A percentile compares a stretch with the other conserved stretches of the same genome.
phyloP scores from a whole-genome alignment of 257 asterid species.

The Apocynum venetum region DNA sequence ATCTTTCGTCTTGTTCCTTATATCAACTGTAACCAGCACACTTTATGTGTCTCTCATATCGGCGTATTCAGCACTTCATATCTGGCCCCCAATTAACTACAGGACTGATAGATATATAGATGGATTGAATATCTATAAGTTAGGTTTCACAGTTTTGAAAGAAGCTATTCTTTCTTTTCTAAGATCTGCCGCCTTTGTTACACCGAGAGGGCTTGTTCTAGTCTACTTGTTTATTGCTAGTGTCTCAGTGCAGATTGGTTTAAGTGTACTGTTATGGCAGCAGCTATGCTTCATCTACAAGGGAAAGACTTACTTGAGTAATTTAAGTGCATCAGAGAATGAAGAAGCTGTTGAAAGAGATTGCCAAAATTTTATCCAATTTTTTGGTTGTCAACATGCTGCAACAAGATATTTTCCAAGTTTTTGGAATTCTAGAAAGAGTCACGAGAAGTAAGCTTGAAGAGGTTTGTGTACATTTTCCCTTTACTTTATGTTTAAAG shows the following conservation, averaged over 20 bases:
- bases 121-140: slow-evolving; percentile 24
- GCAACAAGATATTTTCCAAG: slow-evolving; percentile 54
- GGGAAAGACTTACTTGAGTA: slow-evolving; percentile 82
- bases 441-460: slow-evolving; percentile 43
- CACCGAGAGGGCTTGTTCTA: slow-evolving; percentile 71
- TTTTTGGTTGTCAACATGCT: slow-evolving; percentile 57
- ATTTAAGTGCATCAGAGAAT: slow-evolving; percentile 45
- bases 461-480: too few species aligned
- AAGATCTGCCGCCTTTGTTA: slow-evolving; percentile 55
- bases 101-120: slow-evolving; percentile 18
- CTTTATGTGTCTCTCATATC: slow-evolving; percentile 51
- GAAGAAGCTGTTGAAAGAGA: slow-evolving; percentile 48
- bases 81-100: slow-evolving; percentile 50
- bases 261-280: slow-evolving; percentile 81
- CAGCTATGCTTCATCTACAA: slow-evolving; percentile 77
- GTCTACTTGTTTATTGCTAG: slow-evolving; percentile 73
- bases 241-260: slow-evolving; percentile 67
- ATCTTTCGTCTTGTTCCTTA: slow-evolving; percentile 65
- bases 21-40: slow-evolving; percentile 65
- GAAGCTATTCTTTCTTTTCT: slow-evolving; percentile 44
- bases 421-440: slow-evolving; percentile 66
- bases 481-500: too few species aligned
- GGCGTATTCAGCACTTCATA: slow-evolving; percentile 44
- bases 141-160: slow-evolving; percentile 36
- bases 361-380: slow-evolving; percentile 60